Evolutionary conservation across 441 rosid species (phyloP).

Genomic region (Erodium moschatum): DNA sequence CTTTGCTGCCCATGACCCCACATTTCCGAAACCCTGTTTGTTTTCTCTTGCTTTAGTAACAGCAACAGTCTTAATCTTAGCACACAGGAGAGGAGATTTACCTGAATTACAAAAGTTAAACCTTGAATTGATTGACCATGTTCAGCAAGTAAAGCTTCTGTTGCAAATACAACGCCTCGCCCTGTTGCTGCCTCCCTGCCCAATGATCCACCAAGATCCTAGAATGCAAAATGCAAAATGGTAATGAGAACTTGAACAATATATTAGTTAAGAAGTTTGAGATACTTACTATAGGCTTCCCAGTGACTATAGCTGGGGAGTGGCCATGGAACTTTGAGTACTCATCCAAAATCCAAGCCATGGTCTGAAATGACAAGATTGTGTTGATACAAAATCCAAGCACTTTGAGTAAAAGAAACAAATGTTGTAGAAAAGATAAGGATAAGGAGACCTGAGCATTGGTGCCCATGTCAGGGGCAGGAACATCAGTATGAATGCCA

Average conservation of each 20-base stretch:
- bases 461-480: slow-evolving; percentile 99
- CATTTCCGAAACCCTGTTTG: slow-evolving; percentile 84
- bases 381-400: neutral
- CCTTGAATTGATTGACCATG: slow-evolving; percentile 65
- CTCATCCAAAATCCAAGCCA: slow-evolving; percentile 98
- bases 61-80: neutral
- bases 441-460: slow-evolving; percentile 52
- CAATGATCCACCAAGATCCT: slow-evolving; percentile 99
- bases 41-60: slow-evolving; percentile 2
- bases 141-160: slow-evolving; percentile 88
- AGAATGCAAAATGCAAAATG: neutral
- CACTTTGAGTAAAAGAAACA: neutral
- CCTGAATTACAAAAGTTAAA: slow-evolving; percentile 81
- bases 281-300: slow-evolving; percentile 75
- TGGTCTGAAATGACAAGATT: slow-evolving; percentile 39
- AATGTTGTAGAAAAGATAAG: neutral
- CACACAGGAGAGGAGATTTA: slow-evolving; percentile 13
- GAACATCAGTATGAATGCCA: slow-evolving; percentile 84
- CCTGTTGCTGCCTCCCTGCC: slow-evolving; percentile 99
- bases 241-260: slow-evolving; percentile 4
- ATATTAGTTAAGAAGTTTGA: neutral
- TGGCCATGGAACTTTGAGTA: slow-evolving; percentile 96
- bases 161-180: slow-evolving; percentile 77
- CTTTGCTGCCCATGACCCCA: slow-evolving; percentile 85
- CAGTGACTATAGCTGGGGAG: slow-evolving; percentile 92